Percentiles rank a stretch among this genome's conserved stretches.
phyloP scores from a whole-genome alignment of 305 asterid genomes.

The Plantago coronopus region DNA sequence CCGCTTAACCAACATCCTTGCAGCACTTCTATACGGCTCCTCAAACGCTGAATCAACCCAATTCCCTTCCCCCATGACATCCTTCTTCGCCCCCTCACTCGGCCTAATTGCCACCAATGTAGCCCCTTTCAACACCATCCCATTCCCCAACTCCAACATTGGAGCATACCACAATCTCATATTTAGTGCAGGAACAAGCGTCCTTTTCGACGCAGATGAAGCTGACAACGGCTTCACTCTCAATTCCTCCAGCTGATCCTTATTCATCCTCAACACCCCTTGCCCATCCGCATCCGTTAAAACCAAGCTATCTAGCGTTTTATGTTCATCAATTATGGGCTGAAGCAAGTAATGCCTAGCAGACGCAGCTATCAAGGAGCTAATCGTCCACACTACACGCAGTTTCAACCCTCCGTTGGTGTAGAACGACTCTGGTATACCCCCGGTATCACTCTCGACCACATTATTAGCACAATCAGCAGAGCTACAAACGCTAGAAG shows the following conservation, averaged over 20 bases:
- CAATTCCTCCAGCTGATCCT: constrained; percentile 87
- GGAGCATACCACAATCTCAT: constrained; percentile 92
- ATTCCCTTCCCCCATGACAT: constrained; percentile 42
- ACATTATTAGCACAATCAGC: constrained; percentile 14
- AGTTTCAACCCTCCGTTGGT: constrained; percentile 85
- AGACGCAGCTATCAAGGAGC: constrained; percentile 92
- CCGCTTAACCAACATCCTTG: constrained; percentile 83
- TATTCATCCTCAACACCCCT: constrained; percentile 81
- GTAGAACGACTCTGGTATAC: constrained; percentile 90
- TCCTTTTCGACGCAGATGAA: constrained; percentile 78
- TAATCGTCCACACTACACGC: constrained; percentile 96
- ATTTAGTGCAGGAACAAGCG: constrained; percentile 80
- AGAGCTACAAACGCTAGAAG: constrained; percentile 41
- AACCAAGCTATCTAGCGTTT: constrained; percentile 64
- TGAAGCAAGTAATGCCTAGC: constrained; percentile 92
- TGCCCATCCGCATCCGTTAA: constrained; percentile 87
- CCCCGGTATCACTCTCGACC: constrained; percentile 56
- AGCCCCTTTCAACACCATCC: constrained; percentile 79
- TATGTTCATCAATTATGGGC: constrained; percentile 82
- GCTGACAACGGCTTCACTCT: constrained; percentile 93
- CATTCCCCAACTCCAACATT: constrained; percentile 72
- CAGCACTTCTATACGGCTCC: constrained; percentile 84
- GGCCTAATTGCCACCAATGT: constrained; percentile 89
- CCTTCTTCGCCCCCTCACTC: constrained; percentile 72
- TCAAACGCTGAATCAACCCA: constrained; percentile 81